Conservation (phyloP, 139 green algal genomes). For the Limnomonas spitsbergensis region DNA sequence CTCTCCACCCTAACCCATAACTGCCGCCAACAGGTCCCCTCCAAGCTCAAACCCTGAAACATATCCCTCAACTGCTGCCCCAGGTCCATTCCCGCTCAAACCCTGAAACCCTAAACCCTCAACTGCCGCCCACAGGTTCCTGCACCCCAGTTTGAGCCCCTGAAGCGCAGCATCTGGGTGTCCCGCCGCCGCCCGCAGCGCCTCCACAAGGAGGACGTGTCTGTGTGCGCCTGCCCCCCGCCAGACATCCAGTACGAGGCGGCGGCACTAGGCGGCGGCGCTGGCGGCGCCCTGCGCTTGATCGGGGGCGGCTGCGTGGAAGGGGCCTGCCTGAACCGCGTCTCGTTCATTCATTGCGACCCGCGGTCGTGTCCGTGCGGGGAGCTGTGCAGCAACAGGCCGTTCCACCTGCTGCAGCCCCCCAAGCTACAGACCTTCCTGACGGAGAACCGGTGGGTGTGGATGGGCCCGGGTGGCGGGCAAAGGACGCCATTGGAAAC, state of each 20-base stretch:
- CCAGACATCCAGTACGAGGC: not conserved
- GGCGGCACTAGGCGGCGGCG: too few species aligned
- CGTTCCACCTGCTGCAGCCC: constrained; percentile 63
- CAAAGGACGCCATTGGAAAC: too few species aligned
- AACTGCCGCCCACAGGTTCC: not conserved
- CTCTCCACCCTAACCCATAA: too few species aligned
- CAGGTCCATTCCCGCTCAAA: too few species aligned
- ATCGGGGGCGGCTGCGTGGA: not conserved
- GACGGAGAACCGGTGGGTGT: constrained; percentile 56
- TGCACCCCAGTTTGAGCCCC: constrained; percentile 49
- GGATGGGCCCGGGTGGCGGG: too few species aligned
- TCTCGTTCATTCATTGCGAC: constrained; percentile 76
- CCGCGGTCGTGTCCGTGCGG: constrained; percentile 70
- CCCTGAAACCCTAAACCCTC: too few species aligned
- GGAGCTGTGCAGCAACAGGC: constrained; percentile 70
- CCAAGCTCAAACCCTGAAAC: too few species aligned
- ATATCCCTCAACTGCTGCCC: too few species aligned
- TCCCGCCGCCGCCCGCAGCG: constrained; percentile 58
- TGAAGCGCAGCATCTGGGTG: constrained; percentile 63
- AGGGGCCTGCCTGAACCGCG: constrained; percentile 31
- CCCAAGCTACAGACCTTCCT: constrained; percentile 71
- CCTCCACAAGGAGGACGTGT: constrained; percentile 59
- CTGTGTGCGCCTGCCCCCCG: constrained; percentile 51
- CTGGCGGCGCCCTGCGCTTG: not conserved
- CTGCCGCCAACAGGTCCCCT: too few species aligned